Evolutionary conservation across 345 rosid species (phyloP).

Genomic region (Bruguiera sexangula): DNA sequence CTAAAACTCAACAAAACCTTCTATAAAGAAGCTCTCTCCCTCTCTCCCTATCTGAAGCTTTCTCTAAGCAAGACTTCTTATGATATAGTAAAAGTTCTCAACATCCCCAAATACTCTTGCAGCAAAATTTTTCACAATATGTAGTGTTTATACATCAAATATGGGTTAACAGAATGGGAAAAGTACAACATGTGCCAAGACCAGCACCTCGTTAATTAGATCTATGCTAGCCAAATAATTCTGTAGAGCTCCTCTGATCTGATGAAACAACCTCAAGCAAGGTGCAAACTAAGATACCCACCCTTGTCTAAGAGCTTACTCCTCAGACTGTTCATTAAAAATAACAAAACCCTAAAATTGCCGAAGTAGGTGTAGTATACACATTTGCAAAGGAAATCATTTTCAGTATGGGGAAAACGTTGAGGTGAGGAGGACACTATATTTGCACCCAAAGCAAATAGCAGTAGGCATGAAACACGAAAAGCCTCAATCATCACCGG

Average conservation of each 20-base stretch:
- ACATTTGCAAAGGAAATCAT: slow-evolving; percentile 49
- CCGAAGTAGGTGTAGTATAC: slow-evolving; percentile 36
- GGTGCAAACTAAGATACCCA: slow-evolving; percentile 25
- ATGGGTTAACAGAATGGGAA: slow-evolving; percentile 16
- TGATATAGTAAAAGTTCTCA: background rate
- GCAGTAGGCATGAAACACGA: background rate
- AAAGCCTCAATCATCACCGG: slow-evolving; percentile 4
- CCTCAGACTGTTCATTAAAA: slow-evolving; percentile 18
- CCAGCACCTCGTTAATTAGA: slow-evolving; percentile 21
- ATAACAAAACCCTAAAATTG: slow-evolving; percentile 23
- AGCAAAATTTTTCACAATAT: slow-evolving; percentile 49
- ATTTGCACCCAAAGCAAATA: slow-evolving; percentile 7
- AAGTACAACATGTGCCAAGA: slow-evolving; percentile 44
- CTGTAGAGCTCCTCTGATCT: slow-evolving; percentile 17
- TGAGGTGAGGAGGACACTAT: slow-evolving; percentile 1
- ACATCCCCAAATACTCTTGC: slow-evolving; percentile 5
- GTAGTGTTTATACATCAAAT: slow-evolving; percentile 43
- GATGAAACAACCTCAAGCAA: slow-evolving; percentile 4
- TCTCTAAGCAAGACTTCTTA: background rate
- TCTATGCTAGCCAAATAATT: slow-evolving; percentile 23
- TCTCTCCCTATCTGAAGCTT: no score
- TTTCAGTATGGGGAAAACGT: slow-evolving; percentile 20
- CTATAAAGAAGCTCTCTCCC: no score
- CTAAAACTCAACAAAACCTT: no score
- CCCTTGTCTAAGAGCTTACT: slow-evolving; percentile 30